Conservation (phyloP, 345 rosid genomes). For the Erysimum cheiranthoides region DNA sequence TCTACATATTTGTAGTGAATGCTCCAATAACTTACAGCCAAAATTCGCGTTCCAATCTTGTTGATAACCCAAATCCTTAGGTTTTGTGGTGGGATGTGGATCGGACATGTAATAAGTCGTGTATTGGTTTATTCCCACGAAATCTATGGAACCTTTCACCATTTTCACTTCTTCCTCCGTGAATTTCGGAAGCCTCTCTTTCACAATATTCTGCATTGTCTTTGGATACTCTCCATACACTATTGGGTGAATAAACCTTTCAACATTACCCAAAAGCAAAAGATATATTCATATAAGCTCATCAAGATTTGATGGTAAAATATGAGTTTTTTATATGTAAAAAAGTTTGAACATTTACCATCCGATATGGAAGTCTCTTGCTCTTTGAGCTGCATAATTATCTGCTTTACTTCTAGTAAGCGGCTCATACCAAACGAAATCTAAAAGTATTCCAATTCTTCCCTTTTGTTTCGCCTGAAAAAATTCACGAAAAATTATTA, state of each 20-base stretch:
- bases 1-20: too few relatives aligned
- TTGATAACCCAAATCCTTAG: slow-evolving; percentile 72
- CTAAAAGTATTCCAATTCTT: slow-evolving; percentile 84
- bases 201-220: slow-evolving; percentile 84
- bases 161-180: slow-evolving; percentile 73
- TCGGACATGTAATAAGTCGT: slow-evolving; percentile 76
- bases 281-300: slow-evolving; percentile 3
- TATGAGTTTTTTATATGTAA: neutral
- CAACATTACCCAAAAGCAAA: neutral
- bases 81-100: slow-evolving; percentile 57
- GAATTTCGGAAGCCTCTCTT: slow-evolving; percentile 81
- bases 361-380: slow-evolving; percentile 94
- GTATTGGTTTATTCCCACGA: slow-evolving; percentile 90
- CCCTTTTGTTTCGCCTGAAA: slow-evolving; percentile 81
- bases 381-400: slow-evolving; percentile 90
- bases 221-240: slow-evolving; percentile 91
- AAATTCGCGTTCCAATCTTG: slow-evolving; percentile 90
- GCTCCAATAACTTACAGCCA: slow-evolving; percentile 61
- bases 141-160: slow-evolving; percentile 92
- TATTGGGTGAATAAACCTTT: slow-evolving; percentile 92
- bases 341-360: slow-evolving; percentile 56
- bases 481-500: neutral
- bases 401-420: slow-evolving; percentile 88
- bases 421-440: slow-evolving; percentile 97
- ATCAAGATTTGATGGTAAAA: neutral